Percentiles rank a stretch among this genome's conserved stretches.
phyloP scores from a whole-genome alignment of 805 yeast species.

The Peterozyma toletana region DNA sequence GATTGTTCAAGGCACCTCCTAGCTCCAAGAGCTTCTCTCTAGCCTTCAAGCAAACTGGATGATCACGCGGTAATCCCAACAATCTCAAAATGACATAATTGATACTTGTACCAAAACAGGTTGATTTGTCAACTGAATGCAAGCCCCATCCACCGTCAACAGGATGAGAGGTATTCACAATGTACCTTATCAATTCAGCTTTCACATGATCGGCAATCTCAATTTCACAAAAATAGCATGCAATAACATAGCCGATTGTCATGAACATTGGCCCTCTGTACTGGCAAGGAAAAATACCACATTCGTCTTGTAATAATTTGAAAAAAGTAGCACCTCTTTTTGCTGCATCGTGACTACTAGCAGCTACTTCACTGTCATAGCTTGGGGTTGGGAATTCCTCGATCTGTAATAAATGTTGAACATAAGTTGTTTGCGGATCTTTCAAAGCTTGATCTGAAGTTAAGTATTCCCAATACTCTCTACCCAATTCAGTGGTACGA shows the following conservation, averaged over 20 bases:
- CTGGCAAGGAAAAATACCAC: slow-evolving; percentile 88
- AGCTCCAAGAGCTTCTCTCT: slow-evolving; percentile 56
- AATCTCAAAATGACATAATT: slow-evolving; percentile 80
- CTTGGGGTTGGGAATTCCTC: slow-evolving; percentile 20
- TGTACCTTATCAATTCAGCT: slow-evolving; percentile 72
- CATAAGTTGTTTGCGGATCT: slow-evolving; percentile 47
- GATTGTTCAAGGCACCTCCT: slow-evolving; percentile 87
- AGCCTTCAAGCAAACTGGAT: slow-evolving; percentile 75
- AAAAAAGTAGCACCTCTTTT: slow-evolving; percentile 70
- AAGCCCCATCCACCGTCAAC: slow-evolving; percentile 99
- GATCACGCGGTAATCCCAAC: slow-evolving; percentile 66
- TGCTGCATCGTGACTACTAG: slow-evolving; percentile 24
- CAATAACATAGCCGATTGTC: slow-evolving; percentile 81
- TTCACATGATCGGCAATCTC: slow-evolving; percentile 60
- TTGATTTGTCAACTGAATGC: slow-evolving; percentile 85
- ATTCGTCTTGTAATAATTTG: slow-evolving; percentile 60
- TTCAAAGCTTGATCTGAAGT: slow-evolving; percentile 25
- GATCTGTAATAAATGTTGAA: slow-evolving; percentile 45
- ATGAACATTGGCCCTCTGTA: slow-evolving; percentile 98
- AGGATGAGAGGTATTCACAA: slow-evolving; percentile 90
- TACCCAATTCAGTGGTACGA: slow-evolving; percentile 61
- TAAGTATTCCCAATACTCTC: slow-evolving; percentile 74
- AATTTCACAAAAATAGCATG: slow-evolving; percentile 61
- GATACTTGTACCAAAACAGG: slow-evolving; percentile 90
- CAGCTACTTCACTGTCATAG: slow-evolving; percentile 18